Conservation (phyloP, 805 yeast genomes). For the Kodamaea jinghongensis region DNA sequence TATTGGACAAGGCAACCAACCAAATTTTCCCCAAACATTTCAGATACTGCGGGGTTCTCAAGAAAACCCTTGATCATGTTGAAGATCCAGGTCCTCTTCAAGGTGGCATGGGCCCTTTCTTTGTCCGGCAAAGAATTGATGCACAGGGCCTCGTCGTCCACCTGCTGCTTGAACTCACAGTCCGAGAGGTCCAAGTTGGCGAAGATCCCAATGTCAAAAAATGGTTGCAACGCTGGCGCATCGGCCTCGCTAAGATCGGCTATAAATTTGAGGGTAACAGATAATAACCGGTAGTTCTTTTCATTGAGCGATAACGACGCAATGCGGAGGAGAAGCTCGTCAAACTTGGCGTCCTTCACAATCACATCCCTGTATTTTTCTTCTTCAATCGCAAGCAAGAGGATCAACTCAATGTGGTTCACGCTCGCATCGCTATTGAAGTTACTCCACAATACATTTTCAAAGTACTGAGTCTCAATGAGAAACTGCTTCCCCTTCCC, state of each 20-base stretch:
- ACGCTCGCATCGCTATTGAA: slow-evolving; percentile 39
- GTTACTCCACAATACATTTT: slow-evolving; percentile 38
- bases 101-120: too few relatives aligned
- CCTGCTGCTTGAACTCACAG: too few relatives aligned
- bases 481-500: slow-evolving; percentile 10
- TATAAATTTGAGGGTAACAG: slow-evolving; percentile 9
- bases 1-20: too few relatives aligned
- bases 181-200: too few relatives aligned
- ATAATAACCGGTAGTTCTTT: slow-evolving; percentile 16
- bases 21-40: too few relatives aligned
- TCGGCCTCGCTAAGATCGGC: slow-evolving; percentile 4
- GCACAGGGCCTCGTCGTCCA: too few relatives aligned
- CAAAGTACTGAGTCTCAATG: slow-evolving; percentile 20
- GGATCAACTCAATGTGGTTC: slow-evolving; percentile 39
- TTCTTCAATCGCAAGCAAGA: slow-evolving; percentile 15
- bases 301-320: background rate
- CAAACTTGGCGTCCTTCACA: slow-evolving; percentile 4
- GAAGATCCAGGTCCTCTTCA: too few relatives aligned
- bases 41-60: too few relatives aligned
- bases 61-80: too few relatives aligned
- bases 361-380: slow-evolving; percentile 8
- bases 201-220: too few relatives aligned
- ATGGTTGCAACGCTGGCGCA: too few relatives aligned
- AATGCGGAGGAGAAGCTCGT: background rate
- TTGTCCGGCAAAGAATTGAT: too few relatives aligned